phyloP scores from a whole-genome alignment of 2,329 filamentous ascomycete genomes.

The Epichloe sp. region DNA sequence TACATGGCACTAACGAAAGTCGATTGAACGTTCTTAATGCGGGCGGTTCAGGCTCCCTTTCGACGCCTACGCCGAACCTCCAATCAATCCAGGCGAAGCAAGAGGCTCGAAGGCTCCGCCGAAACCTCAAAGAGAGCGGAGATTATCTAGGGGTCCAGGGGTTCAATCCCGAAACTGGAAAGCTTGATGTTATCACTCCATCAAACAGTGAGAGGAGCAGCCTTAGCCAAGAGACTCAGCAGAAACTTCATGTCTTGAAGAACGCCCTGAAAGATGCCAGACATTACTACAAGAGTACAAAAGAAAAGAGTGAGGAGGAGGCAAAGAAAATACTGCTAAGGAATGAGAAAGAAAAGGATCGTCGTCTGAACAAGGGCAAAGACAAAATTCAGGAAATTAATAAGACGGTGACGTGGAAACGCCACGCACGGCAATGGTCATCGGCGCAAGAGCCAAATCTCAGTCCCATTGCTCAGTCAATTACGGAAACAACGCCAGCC shows the following conservation, averaged over 20 bases:
- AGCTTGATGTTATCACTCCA: conserved; percentile 36
- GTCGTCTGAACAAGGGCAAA: conserved; percentile 30
- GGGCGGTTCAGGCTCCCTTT: background rate
- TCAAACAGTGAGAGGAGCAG: conserved; percentile 32
- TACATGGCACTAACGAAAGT: background rate
- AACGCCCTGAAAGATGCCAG: conserved; percentile 21
- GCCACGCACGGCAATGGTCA: conserved; percentile 35
- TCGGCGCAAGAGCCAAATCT: conserved; percentile 35
- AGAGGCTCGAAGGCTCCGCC: conserved; percentile 23
- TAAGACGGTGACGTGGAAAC: conserved; percentile 29
- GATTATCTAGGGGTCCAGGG: conserved; percentile 50
- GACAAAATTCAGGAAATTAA: conserved; percentile 18
- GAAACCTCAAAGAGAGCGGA: conserved; percentile 37
- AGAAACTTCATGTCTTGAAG: conserved; percentile 19
- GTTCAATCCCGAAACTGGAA: conserved; percentile 42
- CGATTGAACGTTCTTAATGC: background rate
- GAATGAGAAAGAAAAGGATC: conserved; percentile 25
- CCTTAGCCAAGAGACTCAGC: conserved; percentile 17
- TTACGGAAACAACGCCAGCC: conserved; percentile 12
- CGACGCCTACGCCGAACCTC: background rate
- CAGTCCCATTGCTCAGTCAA: conserved; percentile 35
- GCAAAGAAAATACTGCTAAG: conserved; percentile 19
- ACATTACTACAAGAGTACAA: conserved; percentile 25
- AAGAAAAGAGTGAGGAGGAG: conserved; percentile 32
- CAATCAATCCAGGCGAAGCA: conserved; percentile 16